Evolutionary conservation across 208 protist genomes (phyloP), one percentile per base, ranked within the genome.

Genomic region (Crithidia mellificae): DNA sequence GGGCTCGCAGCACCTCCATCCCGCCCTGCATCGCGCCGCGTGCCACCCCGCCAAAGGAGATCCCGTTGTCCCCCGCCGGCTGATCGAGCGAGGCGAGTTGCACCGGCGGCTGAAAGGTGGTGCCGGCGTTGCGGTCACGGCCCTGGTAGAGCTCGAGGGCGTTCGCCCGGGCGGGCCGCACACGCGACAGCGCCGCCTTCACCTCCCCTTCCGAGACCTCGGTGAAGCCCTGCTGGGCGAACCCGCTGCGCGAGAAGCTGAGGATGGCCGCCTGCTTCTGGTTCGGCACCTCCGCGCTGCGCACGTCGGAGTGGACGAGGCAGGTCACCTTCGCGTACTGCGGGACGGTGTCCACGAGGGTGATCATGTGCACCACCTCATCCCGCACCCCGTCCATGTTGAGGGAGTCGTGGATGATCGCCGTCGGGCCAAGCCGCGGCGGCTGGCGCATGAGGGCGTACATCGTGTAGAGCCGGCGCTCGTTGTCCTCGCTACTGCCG

Each of bases 311-410:
- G 66, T 81, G 63, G 34, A 83, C 82, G 25, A 70, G 56, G 56
- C 70, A 76, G 27, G 75, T 81, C 38, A 94, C 82, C 50, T 70
- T 70, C 14, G 84, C 85, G 72, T 77, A 84, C 50, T 80, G 69
- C 22, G 81, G 75, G 4, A 68, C 34, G 6, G 63, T 63, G 30
- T 72, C 62, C 17, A 92, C 36, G 15, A 85, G 59, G 6, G 72
- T 81, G 46, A 92, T 77, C 24, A 88, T 68, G 58, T 92, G 83
- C 58, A 92, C 54, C 20, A 94, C 83, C 67, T 91, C 85, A 30
- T 90, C 83, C n/a, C 74, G 72, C 43, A 66, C 63, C 0, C 75
- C 66, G 46, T 64, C 57, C 44, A 74, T 77, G 27, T 78, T 53
- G 29, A 92, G 53, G 17, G 73, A 72, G 69, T 93, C 87, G 20